Evolutionary conservation across 345 rosid species (phyloP), one percentile per base, ranked within the genome.

Genomic region (Populus pruinosa): DNA sequence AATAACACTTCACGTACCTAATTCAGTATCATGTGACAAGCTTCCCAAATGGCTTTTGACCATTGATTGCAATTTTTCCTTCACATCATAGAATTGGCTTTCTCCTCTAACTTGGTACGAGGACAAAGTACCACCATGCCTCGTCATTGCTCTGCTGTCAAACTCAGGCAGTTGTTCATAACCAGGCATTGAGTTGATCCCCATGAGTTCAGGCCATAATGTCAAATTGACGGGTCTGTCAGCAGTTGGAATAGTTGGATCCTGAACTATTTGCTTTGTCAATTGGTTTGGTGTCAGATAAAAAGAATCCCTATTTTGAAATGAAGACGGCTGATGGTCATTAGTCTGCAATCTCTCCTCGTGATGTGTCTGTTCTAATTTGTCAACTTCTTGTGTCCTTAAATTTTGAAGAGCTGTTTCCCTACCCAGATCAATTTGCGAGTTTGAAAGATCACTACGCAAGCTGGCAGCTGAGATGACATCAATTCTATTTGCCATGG

Each of bases 31-130:
- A 67, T 75, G 78, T 71, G 97, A 89, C 82, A 93, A 86, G 88
- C 80, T 88, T 74, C 83, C 89, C 86, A 93, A 83, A 83, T 93
- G 99, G 72, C 70, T 84, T 86, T 76, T 82, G 71, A 96, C 93
- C 89, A 89, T 81, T 43, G 90, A 85, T 69, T 91, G 94, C 91
- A 93, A 82, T 70, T 86, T 88, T 76, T 91, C 98, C 86, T 86
- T 89, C 47, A 70, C 88, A 39, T 70, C 73, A 41, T 82, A 89
- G 76, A 79, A 75, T 74, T 86, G 82, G 74, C 78, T 66, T 55
- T 87, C 89, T 20, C 83, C 87, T 77, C 83, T 79, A 61, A 56
- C 83, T 33, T 78, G 73, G 72, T 39, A 73, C 43, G 85, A 83
- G 55, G 87, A 36, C 55, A 65, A 77, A 71, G 73, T 69, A 70